phyloP scores from a whole-genome alignment of 1,139 yeast species.

The Lizanozyma gosingica region DNA sequence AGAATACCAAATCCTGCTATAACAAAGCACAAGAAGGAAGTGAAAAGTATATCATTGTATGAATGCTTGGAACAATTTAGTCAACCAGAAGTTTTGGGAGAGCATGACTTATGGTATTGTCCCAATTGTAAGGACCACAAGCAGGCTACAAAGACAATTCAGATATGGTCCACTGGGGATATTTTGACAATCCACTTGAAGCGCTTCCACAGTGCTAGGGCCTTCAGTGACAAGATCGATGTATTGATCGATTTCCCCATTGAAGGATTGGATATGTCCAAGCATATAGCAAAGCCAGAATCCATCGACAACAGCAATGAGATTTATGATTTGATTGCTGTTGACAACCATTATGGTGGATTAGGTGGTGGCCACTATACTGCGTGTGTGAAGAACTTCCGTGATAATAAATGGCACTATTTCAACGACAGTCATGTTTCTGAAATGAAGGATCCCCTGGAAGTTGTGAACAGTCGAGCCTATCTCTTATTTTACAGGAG shows the following conservation, averaged over 20 bases:
- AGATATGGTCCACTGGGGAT: slow-evolving; percentile 89
- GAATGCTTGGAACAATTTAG: slow-evolving; percentile 75
- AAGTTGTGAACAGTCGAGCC: slow-evolving; percentile 73
- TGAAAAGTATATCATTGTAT: slow-evolving; percentile 50
- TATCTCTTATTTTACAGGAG: slow-evolving; percentile 78
- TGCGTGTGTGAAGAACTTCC: slow-evolving; percentile 73
- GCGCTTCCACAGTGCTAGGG: slow-evolving; percentile 77
- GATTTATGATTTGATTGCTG: slow-evolving; percentile 81
- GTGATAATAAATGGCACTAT: slow-evolving; percentile 79
- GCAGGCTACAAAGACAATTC: slow-evolving; percentile 86
- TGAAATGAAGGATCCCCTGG: slow-evolving; percentile 46
- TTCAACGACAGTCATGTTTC: slow-evolving; percentile 81
- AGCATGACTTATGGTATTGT: slow-evolving; percentile 92
- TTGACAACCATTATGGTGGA: slow-evolving; percentile 94
- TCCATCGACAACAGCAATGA: slow-evolving; percentile 20
- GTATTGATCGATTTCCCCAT: slow-evolving; percentile 83
- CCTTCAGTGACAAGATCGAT: slow-evolving; percentile 85
- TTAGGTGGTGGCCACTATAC: slow-evolving; percentile 98
- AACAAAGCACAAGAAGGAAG: slow-evolving; percentile 28
- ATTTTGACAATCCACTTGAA: slow-evolving; percentile 83
- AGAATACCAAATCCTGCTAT: slow-evolving; percentile 40
- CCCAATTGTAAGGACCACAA: slow-evolving; percentile 83
- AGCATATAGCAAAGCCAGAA: slow-evolving; percentile 37
- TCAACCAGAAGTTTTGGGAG: slow-evolving; percentile 76
- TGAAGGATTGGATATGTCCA: slow-evolving; percentile 64